phyloP scores from a whole-genome alignment of 345 rosid species.

The Ceriops zippeliana region DNA sequence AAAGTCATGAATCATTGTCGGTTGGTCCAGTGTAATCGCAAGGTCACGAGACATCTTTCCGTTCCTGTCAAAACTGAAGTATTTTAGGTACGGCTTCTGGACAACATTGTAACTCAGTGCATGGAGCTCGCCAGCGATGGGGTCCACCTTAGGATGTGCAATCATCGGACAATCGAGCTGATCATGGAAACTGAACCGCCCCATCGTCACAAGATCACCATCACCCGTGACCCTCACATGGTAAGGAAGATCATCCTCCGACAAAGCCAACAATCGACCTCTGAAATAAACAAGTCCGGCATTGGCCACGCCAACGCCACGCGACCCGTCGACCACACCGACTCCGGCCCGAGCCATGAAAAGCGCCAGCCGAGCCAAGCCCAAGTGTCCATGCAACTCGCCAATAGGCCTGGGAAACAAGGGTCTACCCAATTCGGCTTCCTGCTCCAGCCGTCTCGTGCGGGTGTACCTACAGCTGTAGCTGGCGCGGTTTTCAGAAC shows the following conservation, averaged over 20 bases:
- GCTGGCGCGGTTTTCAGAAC: conserved; percentile 37
- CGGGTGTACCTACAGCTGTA: conserved; percentile 62
- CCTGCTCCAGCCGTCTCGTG: conserved; percentile 61
- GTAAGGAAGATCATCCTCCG: conserved; percentile 79
- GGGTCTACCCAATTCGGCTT: conserved; percentile 46
- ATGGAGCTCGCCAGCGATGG: conserved; percentile 51
- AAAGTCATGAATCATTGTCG: conserved; percentile 77
- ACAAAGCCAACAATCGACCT: conserved; percentile 69
- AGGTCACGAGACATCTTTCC: conserved; percentile 54
- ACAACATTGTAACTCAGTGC: conserved; percentile 58
- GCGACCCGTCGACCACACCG: conserved; percentile 52
- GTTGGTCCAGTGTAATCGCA: conserved; percentile 37
- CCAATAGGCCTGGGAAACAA: conserved; percentile 76
- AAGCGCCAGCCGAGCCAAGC: conserved; percentile 54
- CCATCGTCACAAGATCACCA: conserved; percentile 55
- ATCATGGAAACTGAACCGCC: conserved; percentile 49
- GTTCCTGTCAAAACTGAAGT: conserved; percentile 42
- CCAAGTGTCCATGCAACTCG: conserved; percentile 71
- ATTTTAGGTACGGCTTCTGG: conserved; percentile 52
- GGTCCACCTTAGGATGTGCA: conserved; percentile 79
- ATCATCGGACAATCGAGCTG: conserved; percentile 60
- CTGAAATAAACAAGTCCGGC: conserved; percentile 61
- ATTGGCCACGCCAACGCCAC: conserved; percentile 71
- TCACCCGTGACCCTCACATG: conserved; percentile 43
- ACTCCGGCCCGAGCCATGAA: conserved; percentile 49